These are phyloP conservation scores for Neobulgaria alba DNA, from an alignment of 2,329 filamentous ascomycete genomes.

Conservation along the genomic window DNA sequence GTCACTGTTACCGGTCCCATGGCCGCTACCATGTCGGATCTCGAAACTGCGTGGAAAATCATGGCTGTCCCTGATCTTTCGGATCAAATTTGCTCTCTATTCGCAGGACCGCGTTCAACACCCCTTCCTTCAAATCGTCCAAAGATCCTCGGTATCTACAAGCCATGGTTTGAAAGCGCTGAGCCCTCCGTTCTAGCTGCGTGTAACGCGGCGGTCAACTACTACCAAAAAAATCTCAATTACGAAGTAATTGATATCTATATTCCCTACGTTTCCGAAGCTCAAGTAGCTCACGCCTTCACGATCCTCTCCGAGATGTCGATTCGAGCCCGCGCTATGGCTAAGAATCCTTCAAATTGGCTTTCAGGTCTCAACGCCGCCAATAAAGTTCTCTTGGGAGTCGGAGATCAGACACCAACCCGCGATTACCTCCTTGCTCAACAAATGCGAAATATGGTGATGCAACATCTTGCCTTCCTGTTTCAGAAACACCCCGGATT, in stretches of 20 bases:
- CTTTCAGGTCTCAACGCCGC: slow-evolving; percentile 50
- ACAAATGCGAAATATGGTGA: slow-evolving; percentile 64
- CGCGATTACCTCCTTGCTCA: slow-evolving; percentile 66
- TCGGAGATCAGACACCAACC: slow-evolving; percentile 56
- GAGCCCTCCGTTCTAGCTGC: slow-evolving; percentile 52
- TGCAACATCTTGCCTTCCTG: slow-evolving; percentile 67
- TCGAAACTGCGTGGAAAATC: slow-evolving; percentile 73
- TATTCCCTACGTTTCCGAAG: slow-evolving; percentile 60
- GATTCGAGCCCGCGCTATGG: slow-evolving; percentile 32
- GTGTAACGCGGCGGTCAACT: slow-evolving; percentile 53
- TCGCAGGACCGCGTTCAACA: slow-evolving; percentile 48
- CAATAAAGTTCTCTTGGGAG: slow-evolving; percentile 61
- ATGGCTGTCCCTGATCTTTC: slow-evolving; percentile 64
- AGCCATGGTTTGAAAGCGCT: slow-evolving; percentile 60
- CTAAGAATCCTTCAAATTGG: slow-evolving; percentile 30
- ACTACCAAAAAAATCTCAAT: slow-evolving; percentile 42
- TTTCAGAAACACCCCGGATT: slow-evolving; percentile 65
- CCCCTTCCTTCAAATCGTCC: slow-evolving; percentile 22
- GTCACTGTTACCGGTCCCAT: slow-evolving; percentile 65
- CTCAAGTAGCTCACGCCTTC: slow-evolving; percentile 67
- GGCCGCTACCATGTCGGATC: slow-evolving; percentile 65
- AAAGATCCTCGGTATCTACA: slow-evolving; percentile 63
- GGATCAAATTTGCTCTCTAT: slow-evolving; percentile 51
- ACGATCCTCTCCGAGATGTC: slow-evolving; percentile 69
- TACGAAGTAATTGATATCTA: slow-evolving; percentile 50